Evolutionary conservation across 352 stramenopile species (phyloP).

Genomic region (Pythium guiyangense): DNA sequence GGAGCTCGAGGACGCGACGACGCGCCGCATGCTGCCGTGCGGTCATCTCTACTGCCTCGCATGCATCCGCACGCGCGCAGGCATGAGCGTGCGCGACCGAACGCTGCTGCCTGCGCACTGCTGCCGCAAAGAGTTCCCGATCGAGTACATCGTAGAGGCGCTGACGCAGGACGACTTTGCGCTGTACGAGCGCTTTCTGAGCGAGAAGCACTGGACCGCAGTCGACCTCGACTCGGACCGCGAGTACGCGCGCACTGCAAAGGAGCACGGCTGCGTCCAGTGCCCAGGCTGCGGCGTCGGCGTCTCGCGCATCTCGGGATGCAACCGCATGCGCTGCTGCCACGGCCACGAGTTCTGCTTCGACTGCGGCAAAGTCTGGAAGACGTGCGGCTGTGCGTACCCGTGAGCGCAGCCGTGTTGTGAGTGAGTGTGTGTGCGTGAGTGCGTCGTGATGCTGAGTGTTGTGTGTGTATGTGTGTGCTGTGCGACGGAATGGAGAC

Average conservation of each 20-base stretch:
- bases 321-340: slow-evolving; percentile 54
- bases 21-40: slow-evolving; percentile 22
- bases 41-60: slow-evolving; percentile 58
- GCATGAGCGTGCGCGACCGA: slow-evolving; percentile 55
- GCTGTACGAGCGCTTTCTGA: slow-evolving; percentile 10
- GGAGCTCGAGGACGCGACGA: neutral
- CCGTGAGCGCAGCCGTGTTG: too few relatives aligned
- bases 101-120: slow-evolving; percentile 6
- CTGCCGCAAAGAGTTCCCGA: slow-evolving; percentile 10
- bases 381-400: slow-evolving; percentile 5
- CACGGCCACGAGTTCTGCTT: slow-evolving; percentile 68
- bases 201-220: slow-evolving; percentile 14
- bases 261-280: slow-evolving; percentile 29
- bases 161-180: slow-evolving; percentile 1
- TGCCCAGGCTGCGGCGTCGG: slow-evolving; percentile 70
- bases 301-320: slow-evolving; percentile 44
- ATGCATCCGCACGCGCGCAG: slow-evolving; percentile 50
- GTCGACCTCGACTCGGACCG: slow-evolving; percentile 46
- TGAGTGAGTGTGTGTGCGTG: too few relatives aligned
- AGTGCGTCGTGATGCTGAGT: too few relatives aligned
- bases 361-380: slow-evolving; percentile 29
- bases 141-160: slow-evolving; percentile 12
- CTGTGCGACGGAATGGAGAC: too few relatives aligned
- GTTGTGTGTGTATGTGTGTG: too few relatives aligned
- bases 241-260: slow-evolving; percentile 44